Percentiles rank a stretch among this genome's conserved stretches.
Evolutionary conservation across 805 yeast genomes (phyloP).

Genomic region (Candida yuanshanica): DNA sequence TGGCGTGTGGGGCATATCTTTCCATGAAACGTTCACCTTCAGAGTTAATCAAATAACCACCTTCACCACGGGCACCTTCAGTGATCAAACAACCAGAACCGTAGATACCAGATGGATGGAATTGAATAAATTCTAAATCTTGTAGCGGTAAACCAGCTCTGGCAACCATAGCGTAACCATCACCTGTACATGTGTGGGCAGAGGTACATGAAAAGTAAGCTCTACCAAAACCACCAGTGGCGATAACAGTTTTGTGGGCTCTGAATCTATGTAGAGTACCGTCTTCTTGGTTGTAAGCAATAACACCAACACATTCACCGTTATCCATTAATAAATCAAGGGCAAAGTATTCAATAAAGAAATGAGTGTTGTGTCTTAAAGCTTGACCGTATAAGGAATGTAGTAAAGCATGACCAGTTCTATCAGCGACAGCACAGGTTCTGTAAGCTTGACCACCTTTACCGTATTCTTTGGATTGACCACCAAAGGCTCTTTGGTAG

Average conservation of each 20-base stretch:
- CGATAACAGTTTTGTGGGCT: conserved; percentile 93
- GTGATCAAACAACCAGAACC: conserved; percentile 99
- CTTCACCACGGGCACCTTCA: conserved; percentile 99
- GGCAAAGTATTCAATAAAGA: conserved; percentile 96
- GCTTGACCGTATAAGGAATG: conserved; percentile 97
- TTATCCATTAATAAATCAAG: conserved; percentile 90
- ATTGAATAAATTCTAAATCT: conserved; percentile 96
- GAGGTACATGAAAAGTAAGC: conserved; percentile 98
- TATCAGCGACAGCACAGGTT: conserved; percentile 98
- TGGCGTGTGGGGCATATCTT: conserved; percentile 97
- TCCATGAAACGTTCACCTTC: conserved; percentile 99
- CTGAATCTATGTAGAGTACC: conserved; percentile 97
- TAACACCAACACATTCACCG: conserved; percentile 94
- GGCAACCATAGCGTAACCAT: conserved; percentile 96
- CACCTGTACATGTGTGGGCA: conserved; percentile 99
- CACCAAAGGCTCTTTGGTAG: conserved; percentile 99
- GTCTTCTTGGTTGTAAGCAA: conserved; percentile 98
- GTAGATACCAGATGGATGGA: conserved; percentile 99
- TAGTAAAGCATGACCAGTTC: conserved; percentile 96
- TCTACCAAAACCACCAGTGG: conserved; percentile 99
- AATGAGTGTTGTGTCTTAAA: conserved; percentile 92
- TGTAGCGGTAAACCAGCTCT: conserved; percentile 98
- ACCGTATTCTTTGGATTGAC: conserved; percentile 92
- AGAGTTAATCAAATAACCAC: conserved; percentile 92
- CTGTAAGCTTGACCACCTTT: conserved; percentile 99